These are phyloP conservation scores for Nothomitra cinnamomea DNA, from an alignment of 2,329 filamentous ascomycete species.

Conservation along the genomic window DNA sequence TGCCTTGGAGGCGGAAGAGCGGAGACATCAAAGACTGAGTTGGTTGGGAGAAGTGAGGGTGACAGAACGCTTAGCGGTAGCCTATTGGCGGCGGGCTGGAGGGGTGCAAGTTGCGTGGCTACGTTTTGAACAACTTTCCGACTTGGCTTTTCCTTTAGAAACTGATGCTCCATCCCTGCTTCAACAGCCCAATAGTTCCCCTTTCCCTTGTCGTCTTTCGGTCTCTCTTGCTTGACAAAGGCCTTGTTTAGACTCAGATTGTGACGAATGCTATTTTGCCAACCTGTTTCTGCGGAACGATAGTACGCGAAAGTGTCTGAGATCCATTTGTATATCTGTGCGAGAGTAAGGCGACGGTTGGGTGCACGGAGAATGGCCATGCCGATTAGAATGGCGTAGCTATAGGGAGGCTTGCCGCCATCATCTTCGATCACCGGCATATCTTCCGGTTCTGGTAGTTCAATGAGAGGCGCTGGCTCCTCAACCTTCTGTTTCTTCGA, in stretches of 20 bases:
- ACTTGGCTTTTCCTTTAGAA: constrained; percentile 69
- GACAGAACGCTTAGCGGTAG: constrained; percentile 22
- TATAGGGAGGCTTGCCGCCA: constrained; percentile 75
- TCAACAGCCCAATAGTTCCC: constrained; percentile 95
- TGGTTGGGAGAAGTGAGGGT: constrained; percentile 23
- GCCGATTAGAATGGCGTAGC: constrained; percentile 87
- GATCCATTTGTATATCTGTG: constrained; percentile 99
- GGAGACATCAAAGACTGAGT: constrained; percentile 17
- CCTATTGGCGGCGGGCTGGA: constrained; percentile 23
- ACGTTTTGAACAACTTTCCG: constrained; percentile 20
- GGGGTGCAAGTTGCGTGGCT: constrained; percentile 24
- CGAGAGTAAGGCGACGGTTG: constrained; percentile 66
- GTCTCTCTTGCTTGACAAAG: constrained; percentile 86
- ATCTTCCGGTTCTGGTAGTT: constrained; percentile 55
- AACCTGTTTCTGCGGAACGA: constrained; percentile 66
- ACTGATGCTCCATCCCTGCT: constrained; percentile 73
- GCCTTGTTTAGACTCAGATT: constrained; percentile 95
- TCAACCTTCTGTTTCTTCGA: constrained; percentile 53
- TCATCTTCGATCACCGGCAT: constrained; percentile 73
- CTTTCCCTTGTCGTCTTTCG: constrained; percentile 94
- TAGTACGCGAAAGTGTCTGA: constrained; percentile 90
- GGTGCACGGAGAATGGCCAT: constrained; percentile 90
- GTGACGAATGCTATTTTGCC: constrained; percentile 98
- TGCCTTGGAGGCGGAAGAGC: neutral
- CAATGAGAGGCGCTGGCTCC: constrained; percentile 22